Percentiles rank a stretch among this genome's conserved stretches.
phyloP scores from a whole-genome alignment of 2,329 filamentous ascomycete genomes.

The Trichophyton verrucosum region DNA sequence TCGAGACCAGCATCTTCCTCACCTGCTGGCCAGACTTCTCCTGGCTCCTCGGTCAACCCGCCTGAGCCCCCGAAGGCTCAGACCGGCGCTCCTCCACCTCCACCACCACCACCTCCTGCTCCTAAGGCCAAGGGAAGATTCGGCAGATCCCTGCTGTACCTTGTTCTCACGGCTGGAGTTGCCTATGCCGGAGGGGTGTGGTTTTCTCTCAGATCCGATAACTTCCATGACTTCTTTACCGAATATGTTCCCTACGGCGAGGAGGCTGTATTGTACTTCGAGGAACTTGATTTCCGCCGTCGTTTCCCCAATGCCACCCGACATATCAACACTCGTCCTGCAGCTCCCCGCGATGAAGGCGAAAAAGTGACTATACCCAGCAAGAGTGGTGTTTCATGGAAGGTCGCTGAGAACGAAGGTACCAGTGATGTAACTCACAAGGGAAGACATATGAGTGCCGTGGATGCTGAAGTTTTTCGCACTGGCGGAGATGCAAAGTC shows the following conservation, averaged over 20 bases:
- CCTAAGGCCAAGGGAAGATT: conserved; percentile 54
- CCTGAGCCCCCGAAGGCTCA: conserved; percentile 17
- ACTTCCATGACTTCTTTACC: conserved; percentile 98
- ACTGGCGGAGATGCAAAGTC: conserved; percentile 22
- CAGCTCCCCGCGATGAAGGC: conserved; percentile 39
- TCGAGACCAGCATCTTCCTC: conserved; percentile 37
- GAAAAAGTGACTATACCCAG: conserved; percentile 70
- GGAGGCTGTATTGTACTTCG: conserved; percentile 85
- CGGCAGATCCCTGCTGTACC: conserved; percentile 61
- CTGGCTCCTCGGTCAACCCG: conserved; percentile 23
- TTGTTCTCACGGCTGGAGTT: conserved; percentile 62
- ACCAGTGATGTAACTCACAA: conserved; percentile 47
- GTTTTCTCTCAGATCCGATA: conserved; percentile 87
- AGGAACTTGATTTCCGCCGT: conserved; percentile 85
- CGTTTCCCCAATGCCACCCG: conserved; percentile 54
- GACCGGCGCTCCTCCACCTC: conserved; percentile 28
- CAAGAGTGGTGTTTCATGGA: conserved; percentile 75
- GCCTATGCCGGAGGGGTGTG: conserved; percentile 81
- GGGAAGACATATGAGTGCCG: conserved; percentile 37
- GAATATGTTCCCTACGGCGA: conserved; percentile 93
- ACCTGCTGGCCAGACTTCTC: conserved; percentile 24
- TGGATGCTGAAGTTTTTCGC: conserved; percentile 16
- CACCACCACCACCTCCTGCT: conserved; percentile 29
- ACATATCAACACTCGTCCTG: conserved; percentile 33
- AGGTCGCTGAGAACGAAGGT: conserved; percentile 50